Percentiles rank a stretch among this genome's conserved stretches.
phyloP scores from a whole-genome alignment of 2,329 filamentous ascomycete genomes.

The Sphaerulina populicola region DNA sequence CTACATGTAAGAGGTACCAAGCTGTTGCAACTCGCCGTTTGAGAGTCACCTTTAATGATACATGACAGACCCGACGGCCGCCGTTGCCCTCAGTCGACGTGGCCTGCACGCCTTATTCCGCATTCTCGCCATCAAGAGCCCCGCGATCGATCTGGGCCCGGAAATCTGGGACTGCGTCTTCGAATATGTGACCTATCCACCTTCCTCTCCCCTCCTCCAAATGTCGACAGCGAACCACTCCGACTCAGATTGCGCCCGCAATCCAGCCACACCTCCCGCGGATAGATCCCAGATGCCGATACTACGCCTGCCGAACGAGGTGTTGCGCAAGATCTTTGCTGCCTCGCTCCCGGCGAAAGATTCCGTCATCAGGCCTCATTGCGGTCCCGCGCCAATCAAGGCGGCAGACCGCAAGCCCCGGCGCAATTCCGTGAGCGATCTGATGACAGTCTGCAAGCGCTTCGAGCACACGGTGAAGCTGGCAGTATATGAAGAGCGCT shows the following conservation, averaged over 20 bases:
- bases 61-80: too few species aligned
- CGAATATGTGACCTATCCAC: neutral
- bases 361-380: conserved; percentile 12
- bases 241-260: neutral
- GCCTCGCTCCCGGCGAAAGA: conserved; percentile 14
- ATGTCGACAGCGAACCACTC: too few species aligned
- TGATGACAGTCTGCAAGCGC: conserved; percentile 25
- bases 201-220: neutral
- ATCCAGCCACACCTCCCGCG: conserved; percentile 12
- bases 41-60: too few species aligned
- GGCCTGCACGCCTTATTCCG: neutral
- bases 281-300: conserved; percentile 8
- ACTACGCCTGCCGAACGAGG: conserved; percentile 18
- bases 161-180: neutral
- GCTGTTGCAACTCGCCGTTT: too few species aligned
- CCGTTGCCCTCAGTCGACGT: neutral
- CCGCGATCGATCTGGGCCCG: neutral
- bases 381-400: conserved; percentile 1
- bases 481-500: conserved; percentile 27
- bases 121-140: neutral
- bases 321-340: conserved; percentile 19
- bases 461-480: conserved; percentile 20
- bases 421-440: conserved; percentile 19
- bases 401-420: conserved; percentile 5
- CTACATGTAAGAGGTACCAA: too few species aligned